Conservation (phyloP, 2,329 filamentous ascomycete species). For the Didymosphaeria variabile region DNA sequence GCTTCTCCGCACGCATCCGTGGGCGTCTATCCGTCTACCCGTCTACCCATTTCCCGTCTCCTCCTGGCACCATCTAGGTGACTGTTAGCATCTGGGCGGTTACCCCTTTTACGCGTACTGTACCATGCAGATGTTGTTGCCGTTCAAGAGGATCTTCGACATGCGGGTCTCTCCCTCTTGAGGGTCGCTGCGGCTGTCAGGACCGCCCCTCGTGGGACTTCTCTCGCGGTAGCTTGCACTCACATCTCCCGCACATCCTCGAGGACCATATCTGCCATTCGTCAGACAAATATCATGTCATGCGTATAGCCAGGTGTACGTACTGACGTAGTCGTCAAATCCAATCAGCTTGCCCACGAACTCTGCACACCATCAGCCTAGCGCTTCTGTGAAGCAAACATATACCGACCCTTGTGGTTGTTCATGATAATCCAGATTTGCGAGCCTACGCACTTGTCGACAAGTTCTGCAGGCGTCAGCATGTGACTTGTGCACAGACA, state of each 20-base stretch:
- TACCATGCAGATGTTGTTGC: conserved; percentile 99
- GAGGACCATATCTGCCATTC: conserved; percentile 87
- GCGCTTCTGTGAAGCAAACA: not conserved
- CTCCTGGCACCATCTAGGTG: conserved; percentile 46
- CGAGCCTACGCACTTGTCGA: conserved; percentile 98
- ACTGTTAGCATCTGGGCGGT: conserved; percentile 2
- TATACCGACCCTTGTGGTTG: conserved; percentile 83
- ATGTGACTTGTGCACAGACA: not conserved
- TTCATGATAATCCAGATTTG: conserved; percentile 99
- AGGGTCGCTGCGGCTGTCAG: conserved; percentile 75
- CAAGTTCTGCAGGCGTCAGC: conserved; percentile 75
- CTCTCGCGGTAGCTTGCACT: conserved; percentile 37
- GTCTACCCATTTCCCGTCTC: conserved; percentile 40
- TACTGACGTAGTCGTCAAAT: conserved; percentile 99
- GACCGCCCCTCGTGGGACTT: not conserved
- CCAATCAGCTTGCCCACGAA: conserved; percentile 94
- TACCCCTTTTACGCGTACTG: conserved; percentile 26
- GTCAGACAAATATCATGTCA: conserved; percentile 12
- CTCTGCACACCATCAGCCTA: conserved; percentile 64
- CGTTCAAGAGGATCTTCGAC: conserved; percentile 93
- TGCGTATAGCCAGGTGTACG: conserved; percentile 59
- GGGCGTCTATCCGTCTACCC: conserved; percentile 39
- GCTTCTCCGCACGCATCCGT: conserved; percentile 9
- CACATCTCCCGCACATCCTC: conserved; percentile 98
- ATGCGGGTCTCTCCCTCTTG: conserved; percentile 83